Base-by-base conservation (phyloP, 2,329 filamentous ascomycete species). In the Herpotrichia juniperi region DNA sequence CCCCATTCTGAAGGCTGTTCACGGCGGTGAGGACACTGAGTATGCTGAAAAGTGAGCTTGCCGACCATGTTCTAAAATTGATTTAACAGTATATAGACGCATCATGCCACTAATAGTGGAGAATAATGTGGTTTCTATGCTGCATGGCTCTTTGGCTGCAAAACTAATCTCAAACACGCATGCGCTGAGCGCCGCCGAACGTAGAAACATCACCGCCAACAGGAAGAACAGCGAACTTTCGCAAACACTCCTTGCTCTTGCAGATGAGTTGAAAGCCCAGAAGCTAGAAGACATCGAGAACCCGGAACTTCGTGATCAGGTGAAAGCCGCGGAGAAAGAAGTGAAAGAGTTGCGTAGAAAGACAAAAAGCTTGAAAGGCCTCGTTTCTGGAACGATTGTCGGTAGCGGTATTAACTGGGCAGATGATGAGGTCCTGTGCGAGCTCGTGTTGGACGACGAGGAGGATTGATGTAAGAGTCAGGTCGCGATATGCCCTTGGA, bases 351-450 rank as follows among this genome's bases (percentile, higher is more conserved):
- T 85, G 68, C 83, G 83, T 55, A 84, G 86, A 59, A 82, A 83
- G 64, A 91, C 87, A 86, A 85, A 85, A 64, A 85, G 88, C 17
- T 83, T 93, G 72, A 94, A 93, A 75, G 89, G 85, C 21, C 84
- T 91, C 35, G 82, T 89, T n/a, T 89, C 88, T 64, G 90, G 88
- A 16, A 82, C 92, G 49, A 83, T 96, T 42, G 89, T 86, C 4
- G 90, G 89, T 2, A 96, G 91, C 71, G 91, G 91, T 42, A 79
- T 94, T 48, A 87, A 96, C 66, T 96, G 91, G 91, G 86, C 85
- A 11, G 78, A 82, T 34, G 86, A 96, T 72, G 81, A 86, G 46
- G 80, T 79, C 53, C 76, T 96, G 55, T 80, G 83, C 51, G 83
- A 85, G 45, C 79, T 93, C 54, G 90, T 96, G 22, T 78, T 96